phyloP scores from a whole-genome alignment of 169 alveolate species.

The Pseudocohnilembus persalinus region DNA sequence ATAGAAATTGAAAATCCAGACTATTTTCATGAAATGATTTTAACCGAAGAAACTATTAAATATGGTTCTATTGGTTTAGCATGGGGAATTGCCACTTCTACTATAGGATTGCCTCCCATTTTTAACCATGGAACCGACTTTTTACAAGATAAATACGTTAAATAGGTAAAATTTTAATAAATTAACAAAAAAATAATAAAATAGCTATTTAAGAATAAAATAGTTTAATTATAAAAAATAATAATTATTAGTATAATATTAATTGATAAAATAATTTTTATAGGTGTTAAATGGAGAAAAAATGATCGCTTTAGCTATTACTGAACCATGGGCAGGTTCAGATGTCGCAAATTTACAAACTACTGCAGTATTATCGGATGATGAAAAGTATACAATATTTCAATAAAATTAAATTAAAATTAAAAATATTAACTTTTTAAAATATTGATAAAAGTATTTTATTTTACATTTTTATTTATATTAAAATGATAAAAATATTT shows the following conservation, averaged over 20 bases:
- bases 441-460: too few relatives aligned
- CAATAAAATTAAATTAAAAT: too few relatives aligned
- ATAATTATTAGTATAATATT: too few relatives aligned
- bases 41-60: background rate
- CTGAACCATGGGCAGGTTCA: conserved; percentile 49
- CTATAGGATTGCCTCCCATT: conserved; percentile 51
- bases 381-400: background rate
- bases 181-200: background rate
- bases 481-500: too few relatives aligned
- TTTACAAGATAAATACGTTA: background rate
- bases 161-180: background rate
- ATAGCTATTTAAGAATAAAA: too few relatives aligned
- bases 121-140: conserved; percentile 38
- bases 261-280: too few relatives aligned
- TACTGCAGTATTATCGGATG: conserved; percentile 39
- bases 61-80: background rate
- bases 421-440: too few relatives aligned
- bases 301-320: conserved; percentile 46
- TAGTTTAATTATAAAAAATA: too few relatives aligned
- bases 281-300: conserved; percentile 38
- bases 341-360: conserved; percentile 47
- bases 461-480: background rate
- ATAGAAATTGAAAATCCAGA: conserved; percentile 22
- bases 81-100: background rate
- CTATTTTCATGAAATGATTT: background rate